Evolutionary conservation across 805 yeast species (phyloP), one percentile per base, ranked within the genome.

Genomic region (Candida nitratophila): DNA sequence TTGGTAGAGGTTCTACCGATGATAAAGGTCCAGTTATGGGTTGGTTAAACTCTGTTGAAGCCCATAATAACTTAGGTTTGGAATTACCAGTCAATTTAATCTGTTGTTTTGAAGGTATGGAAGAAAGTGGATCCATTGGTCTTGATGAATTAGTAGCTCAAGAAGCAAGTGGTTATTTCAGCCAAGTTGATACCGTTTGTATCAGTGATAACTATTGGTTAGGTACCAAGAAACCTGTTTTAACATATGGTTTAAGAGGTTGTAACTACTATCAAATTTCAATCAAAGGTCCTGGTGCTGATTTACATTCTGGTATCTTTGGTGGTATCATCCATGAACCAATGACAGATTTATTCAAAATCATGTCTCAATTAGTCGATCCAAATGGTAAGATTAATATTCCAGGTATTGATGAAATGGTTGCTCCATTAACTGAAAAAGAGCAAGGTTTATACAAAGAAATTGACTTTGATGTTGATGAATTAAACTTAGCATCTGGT

Each of bases 321-420:
- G 99, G 99, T 53, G 99, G 99, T 61, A 81, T 89, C 48, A 82
- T 93, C 53, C 95, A 95, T 52, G 99, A 93, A 70, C 99, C 99
- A 60, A 79, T 93, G 89, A 84, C 91, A 41, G 99, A 93, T 63
- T 76, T 93, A 63, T 74, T 86, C 45, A 81, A 84, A 59, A 75
- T 93, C 33, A 68, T 93, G 73, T 65, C 86, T 43, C 69, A 79
- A 49, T 76, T 93, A 54, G 98, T 91, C 22, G 86, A 83, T 54
- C 71, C 81, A 27, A 68, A 79, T 47, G 99, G 99, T 47, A 79
- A 81, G 53, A 93, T 93, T 52, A 68, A 77, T 57, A 82, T 93
- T 52, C 89, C 95, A 11, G 99, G 99, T 20, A 75, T 93, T 49
- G 73, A 73, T 53, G 97, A 91, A 55, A 87, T 91, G 95, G 95